Evolutionary conservation across 306 rosid genomes (phyloP), one percentile per base, ranked within the genome.

Genomic region (Glycine soja): DNA sequence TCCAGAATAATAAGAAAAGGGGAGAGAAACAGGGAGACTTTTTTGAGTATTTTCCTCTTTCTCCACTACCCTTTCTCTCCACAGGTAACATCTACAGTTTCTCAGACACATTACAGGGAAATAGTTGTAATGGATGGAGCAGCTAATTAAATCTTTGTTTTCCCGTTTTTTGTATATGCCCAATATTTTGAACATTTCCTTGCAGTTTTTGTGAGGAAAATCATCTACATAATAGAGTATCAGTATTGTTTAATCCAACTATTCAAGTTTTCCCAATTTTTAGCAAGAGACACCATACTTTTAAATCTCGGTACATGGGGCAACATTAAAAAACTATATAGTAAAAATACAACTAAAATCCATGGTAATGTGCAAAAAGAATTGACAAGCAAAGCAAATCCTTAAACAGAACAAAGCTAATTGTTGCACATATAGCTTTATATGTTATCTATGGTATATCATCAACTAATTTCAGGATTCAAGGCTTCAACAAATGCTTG

Each of bases 81-180:
- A 24, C 30, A 24, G 30, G 30, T 24, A 24, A 24, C 30, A 24
- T 1, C 30, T 24, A 24, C 30, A 12, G 14, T 75, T 84, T 61
- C 75, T 53, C 9, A 65, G n/a, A 71, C 43, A 56, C 38, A 53
- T 70, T 80, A 73, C 59, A 48, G 72, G 61, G 76, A 38, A 67
- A 53, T 70, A 36, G 18, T 62, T 74, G 53, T 19, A 16, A 61
- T 6, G 38, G 50, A 51, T 50, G 36, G 46, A 24, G 54, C 48
- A 7, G 38, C 47, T 53, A 53, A 40, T 15, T 13, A 11, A 40
- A 62, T 1, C 53, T 48, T 5, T 64, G 71, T 34, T 62, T 75
- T 69, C 61, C 46, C 45, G 36, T 52, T 58, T 61, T 32, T 72
- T 63, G 43, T 16, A 67, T 46, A 38, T 61, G 70, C 62, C 16